phyloP scores from a whole-genome alignment of 2,329 filamentous ascomycete species.

The Fusarium sp. region DNA sequence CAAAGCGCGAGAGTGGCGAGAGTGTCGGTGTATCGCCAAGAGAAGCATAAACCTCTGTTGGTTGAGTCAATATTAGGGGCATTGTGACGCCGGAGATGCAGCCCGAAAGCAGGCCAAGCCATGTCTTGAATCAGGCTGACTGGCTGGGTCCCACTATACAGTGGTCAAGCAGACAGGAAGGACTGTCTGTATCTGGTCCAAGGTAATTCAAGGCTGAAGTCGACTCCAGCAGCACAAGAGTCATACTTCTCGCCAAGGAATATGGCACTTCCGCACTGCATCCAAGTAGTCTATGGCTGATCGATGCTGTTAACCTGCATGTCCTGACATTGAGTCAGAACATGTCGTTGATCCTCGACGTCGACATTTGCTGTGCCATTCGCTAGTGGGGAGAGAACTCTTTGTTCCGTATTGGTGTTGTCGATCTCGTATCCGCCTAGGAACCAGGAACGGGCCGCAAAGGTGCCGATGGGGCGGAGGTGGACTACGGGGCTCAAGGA shows the following conservation, averaged over 20 bases:
- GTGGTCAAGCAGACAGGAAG: background rate
- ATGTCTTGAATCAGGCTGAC: background rate
- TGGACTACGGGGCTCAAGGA: background rate
- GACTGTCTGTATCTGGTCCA: background rate
- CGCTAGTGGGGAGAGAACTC: background rate
- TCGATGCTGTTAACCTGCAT: background rate
- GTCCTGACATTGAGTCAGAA: background rate
- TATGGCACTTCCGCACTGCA: too few species aligned
- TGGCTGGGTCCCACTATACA: background rate
- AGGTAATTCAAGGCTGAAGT: background rate
- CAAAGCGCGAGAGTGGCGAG: background rate
- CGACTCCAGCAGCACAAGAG: background rate
- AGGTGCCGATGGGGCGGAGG: background rate
- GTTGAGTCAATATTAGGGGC: background rate
- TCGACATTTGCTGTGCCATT: background rate
- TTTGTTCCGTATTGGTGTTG: background rate
- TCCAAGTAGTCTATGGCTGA: background rate
- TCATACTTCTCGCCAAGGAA: background rate
- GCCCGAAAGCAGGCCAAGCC: background rate
- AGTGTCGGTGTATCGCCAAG: background rate
- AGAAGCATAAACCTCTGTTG: background rate
- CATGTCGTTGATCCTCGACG: background rate
- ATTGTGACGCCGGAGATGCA: background rate
- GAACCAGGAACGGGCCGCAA: background rate
- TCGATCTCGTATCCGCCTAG: background rate